Base-by-base conservation (phyloP, 164 flowering plant genomes). In the Saururus chinensis region DNA sequence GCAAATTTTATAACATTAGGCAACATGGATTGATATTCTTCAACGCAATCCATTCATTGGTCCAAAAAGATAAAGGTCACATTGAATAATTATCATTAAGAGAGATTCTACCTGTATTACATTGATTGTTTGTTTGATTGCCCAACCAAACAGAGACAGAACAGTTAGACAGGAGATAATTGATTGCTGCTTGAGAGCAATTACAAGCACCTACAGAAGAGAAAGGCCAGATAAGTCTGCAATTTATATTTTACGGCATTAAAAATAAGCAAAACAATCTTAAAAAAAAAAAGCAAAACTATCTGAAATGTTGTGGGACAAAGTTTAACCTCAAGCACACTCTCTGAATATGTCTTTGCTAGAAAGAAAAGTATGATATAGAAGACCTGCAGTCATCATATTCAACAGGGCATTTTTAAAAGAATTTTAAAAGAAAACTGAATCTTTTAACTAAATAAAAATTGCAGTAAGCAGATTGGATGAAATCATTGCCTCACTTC, bases 361-460 rank as follows among this genome's bases (percentile, higher is more conserved):
- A 84, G 75, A 69, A 88, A 84, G 74, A 82, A 90, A 35, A 93
- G 74, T 45, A 77, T 69, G 58, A 90, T 83, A 75, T 93, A 93
- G 63, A 93, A 85, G 54, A 88, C 96, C 98, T 93, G 87, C 59
- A 69, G 16, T 49, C 48, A 70, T 35, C 26, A 14, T 30, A 57
- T 51, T 16, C 11, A 16, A n/a, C 64, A 64, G 19, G 51, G 54
- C 24, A 63, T 11, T 63, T 35, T 30, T 56, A 59, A 37, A 20
- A 21, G n/a, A 22, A 58, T 21, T 23, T 49, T n/a, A 24, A n/a
- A 6, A 20, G 49, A 45, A 45, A 30, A 30, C 37, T 30, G 37
- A 30, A 30, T 6, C 6, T 17, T 1, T 45, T 12, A 45, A 45
- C 17, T 12, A 58, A 25, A 0, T 19, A 0, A 12, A 45, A 20